A percentile compares a stretch with the other conserved stretches of the same genome.
These are phyloP conservation scores for Stenocarpella maydis DNA, from an alignment of 2,329 filamentous ascomycete species.

Conservation along the genomic window DNA sequence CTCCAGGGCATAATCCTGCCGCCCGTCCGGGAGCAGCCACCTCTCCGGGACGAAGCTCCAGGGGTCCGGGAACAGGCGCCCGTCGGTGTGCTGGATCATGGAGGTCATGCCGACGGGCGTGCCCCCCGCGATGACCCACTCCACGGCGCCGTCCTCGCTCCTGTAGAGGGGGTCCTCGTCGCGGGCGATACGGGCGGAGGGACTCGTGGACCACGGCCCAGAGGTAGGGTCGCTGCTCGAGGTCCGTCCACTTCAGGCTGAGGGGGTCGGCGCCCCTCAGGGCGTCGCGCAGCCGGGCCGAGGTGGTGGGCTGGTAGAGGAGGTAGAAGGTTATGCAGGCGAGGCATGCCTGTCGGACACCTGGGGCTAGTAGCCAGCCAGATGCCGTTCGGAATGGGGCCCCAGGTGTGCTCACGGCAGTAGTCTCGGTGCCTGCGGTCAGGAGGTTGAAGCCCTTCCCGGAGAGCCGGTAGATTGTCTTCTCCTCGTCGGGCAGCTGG, in stretches of 20 bases:
- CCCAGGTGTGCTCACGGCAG: constrained; percentile 32
- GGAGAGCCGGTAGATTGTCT: constrained; percentile 34
- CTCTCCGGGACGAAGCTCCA: constrained; percentile 39
- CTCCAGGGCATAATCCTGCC: constrained; percentile 34
- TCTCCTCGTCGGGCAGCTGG: constrained; percentile 35
- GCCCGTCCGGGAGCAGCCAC: constrained; percentile 37
- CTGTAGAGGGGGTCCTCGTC: constrained; percentile 29
- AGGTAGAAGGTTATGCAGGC: constrained; percentile 24
- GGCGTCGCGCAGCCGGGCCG: background rate
- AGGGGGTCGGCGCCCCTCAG: constrained; percentile 2
- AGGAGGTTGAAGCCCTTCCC: constrained; percentile 38
- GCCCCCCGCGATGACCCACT: constrained; percentile 39
- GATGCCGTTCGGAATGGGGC: too few relatives aligned
- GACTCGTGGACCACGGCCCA: constrained; percentile 38
- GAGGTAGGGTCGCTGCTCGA: constrained; percentile 40
- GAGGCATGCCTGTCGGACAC: background rate
- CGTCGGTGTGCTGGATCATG: constrained; percentile 37
- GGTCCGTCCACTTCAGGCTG: constrained; percentile 35
- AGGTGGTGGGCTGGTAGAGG: constrained; percentile 2
- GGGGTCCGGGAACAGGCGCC: constrained; percentile 38
- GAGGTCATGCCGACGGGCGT: constrained; percentile 38
- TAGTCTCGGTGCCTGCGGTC: constrained; percentile 37
- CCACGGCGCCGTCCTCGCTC: constrained; percentile 13
- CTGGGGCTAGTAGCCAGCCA: background rate
- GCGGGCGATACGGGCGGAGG: constrained; percentile 37